A percentile compares a stretch with the other conserved stretches of the same genome.
These are phyloP conservation scores for Pseudogymnoascus sp. DNA, from an alignment of 2,329 filamentous ascomycete genomes.

Conservation along the genomic window DNA sequence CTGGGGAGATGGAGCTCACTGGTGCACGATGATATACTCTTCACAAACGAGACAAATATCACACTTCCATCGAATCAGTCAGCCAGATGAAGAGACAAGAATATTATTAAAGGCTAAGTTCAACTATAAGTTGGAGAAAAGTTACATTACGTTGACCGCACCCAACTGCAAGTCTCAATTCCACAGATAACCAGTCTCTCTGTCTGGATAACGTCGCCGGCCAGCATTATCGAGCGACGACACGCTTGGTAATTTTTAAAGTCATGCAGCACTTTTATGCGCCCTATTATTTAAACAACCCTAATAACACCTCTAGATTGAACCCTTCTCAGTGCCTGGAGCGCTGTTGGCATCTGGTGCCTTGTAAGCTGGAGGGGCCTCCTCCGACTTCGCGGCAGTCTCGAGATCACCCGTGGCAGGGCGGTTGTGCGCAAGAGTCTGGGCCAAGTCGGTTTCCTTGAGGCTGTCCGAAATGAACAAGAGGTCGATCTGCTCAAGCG, in stretches of 20 bases:
- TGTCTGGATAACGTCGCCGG: neutral
- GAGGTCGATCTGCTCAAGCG: constrained; percentile 22
- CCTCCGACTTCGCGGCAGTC: neutral
- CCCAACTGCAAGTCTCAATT: neutral
- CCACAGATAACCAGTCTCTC: constrained; percentile 1
- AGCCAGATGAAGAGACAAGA: neutral
- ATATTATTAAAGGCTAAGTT: constrained; percentile 3
- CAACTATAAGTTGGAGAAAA: neutral
- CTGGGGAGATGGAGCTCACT: neutral
- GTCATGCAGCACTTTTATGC: neutral
- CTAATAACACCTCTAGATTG: neutral
- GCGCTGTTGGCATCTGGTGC: neutral
- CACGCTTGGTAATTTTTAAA: neutral
- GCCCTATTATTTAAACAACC: neutral
- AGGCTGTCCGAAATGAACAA: neutral
- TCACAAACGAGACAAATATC: neutral
- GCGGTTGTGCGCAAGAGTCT: neutral
- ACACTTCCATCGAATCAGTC: neutral
- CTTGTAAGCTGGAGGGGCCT: neutral
- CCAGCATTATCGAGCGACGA: neutral
- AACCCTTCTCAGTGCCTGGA: neutral
- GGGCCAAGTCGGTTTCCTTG: neutral
- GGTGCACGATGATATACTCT: neutral
- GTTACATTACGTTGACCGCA: neutral
- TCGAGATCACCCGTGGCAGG: constrained; percentile 1